Evolutionary conservation across 768 basidiomycete species (phyloP).

Genomic region (Ephemerocybe angulata): DNA sequence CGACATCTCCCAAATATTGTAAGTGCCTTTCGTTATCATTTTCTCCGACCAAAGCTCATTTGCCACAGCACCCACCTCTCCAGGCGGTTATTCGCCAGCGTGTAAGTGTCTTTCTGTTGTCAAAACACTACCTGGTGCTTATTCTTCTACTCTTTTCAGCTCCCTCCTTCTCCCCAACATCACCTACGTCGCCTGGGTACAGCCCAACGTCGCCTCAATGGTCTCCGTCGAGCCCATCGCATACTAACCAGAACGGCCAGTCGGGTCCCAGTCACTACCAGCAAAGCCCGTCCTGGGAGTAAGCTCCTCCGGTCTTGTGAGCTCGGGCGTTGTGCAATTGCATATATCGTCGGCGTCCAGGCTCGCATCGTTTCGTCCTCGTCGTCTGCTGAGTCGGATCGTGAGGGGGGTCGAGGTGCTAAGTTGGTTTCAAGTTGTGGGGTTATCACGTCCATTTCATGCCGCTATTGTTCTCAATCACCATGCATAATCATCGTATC

Average conservation of each 20-base stretch:
- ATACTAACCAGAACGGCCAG: constrained; percentile 36
- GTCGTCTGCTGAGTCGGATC: no score
- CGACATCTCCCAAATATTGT: constrained; percentile 72
- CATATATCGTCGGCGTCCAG: no score
- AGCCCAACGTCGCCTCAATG: constrained; percentile 82
- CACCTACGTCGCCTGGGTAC: constrained; percentile 83
- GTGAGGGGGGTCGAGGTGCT: no score
- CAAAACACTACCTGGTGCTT: no score
- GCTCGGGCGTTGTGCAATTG: no score
- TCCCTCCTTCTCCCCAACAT: constrained; percentile 40
- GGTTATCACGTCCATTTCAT: constrained; percentile 7
- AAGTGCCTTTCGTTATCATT: constrained; percentile 12
- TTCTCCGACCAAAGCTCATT: no score
- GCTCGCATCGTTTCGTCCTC: no score
- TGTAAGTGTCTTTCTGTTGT: constrained; percentile 61
- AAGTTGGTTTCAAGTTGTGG: not conserved
- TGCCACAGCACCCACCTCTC: constrained; percentile 73
- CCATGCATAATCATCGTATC: constrained; percentile 24
- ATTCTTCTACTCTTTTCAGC: no score
- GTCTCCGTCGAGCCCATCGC: constrained; percentile 79
- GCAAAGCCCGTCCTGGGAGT: constrained; percentile 52
- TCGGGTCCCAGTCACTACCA: constrained; percentile 43
- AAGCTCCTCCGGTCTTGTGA: no score
- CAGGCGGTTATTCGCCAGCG: constrained; percentile 83
- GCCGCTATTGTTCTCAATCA: constrained; percentile 9